Evolutionary conservation across 139 green algal genomes (phyloP).

Genomic region (Closterium sp.): DNA sequence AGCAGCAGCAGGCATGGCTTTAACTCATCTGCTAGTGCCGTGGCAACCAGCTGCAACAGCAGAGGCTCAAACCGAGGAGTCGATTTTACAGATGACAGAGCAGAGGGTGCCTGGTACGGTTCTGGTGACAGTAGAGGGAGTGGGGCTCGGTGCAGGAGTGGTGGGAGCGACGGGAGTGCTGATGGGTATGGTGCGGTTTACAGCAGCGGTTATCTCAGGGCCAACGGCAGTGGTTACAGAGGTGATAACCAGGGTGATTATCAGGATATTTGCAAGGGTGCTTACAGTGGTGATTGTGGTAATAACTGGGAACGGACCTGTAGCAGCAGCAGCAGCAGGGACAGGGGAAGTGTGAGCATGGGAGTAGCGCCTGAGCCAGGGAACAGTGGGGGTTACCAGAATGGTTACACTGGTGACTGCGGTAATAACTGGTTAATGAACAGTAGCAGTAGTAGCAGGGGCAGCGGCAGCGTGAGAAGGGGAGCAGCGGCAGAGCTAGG

Average conservation of each 20-base stretch:
- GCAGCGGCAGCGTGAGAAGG: not conserved
- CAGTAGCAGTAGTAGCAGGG: not conserved
- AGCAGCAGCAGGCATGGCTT: too few species aligned
- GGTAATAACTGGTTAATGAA: not conserved
- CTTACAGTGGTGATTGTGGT: not conserved
- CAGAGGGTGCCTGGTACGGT: too few species aligned
- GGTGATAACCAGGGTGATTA: not conserved
- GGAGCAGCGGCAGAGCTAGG: not conserved
- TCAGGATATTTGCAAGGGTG: too few species aligned
- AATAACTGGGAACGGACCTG: not conserved
- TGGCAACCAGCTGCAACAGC: too few species aligned
- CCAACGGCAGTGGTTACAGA: not conserved
- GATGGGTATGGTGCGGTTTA: not conserved
- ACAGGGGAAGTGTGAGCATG: too few species aligned
- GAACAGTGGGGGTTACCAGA: too few species aligned
- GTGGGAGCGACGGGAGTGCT: not conserved
- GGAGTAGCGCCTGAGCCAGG: too few species aligned
- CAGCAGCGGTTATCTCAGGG: not conserved
- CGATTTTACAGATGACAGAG: not conserved
- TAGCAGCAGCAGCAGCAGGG: too few species aligned
- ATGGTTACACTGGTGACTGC: too few species aligned
- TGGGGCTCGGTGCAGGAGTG: too few species aligned
- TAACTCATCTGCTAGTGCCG: too few species aligned
- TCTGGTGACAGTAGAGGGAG: too few species aligned
- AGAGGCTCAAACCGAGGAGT: not conserved